These are phyloP conservation scores for Cajanus cajan DNA, from an alignment of 306 rosid genomes.

Conservation along the genomic window DNA sequence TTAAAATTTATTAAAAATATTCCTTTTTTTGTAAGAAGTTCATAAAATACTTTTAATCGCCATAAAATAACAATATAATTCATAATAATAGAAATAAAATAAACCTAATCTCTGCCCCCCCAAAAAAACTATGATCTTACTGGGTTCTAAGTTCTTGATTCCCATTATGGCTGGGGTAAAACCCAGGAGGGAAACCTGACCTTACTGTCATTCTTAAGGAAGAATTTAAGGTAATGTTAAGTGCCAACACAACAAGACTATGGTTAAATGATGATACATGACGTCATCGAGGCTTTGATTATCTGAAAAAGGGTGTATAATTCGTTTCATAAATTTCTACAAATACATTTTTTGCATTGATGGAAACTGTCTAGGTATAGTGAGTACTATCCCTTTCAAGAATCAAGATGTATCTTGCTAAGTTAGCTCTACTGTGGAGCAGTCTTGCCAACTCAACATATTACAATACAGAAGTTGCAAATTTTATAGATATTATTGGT, in stretches of 20 bases:
- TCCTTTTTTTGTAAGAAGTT: no score
- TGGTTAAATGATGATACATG: neutral
- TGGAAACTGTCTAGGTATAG: neutral
- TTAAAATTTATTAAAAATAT: no score
- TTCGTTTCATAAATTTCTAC: neutral
- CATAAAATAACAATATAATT: no score
- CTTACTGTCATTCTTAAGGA: neutral
- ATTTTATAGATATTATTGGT: neutral
- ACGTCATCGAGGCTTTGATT: neutral
- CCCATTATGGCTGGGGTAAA: neutral
- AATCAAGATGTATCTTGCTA: neutral
- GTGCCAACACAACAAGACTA: neutral
- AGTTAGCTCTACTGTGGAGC: neutral
- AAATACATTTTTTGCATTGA: neutral
- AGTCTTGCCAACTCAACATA: neutral
- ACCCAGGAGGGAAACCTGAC: neutral
- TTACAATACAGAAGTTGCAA: neutral
- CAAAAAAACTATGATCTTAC: no score
- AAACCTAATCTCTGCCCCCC: no score
- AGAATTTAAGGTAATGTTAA: neutral
- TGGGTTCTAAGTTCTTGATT: conserved; percentile 1
- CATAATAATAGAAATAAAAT: no score
- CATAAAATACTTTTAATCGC: no score
- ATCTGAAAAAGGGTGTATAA: neutral
- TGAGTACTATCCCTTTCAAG: neutral